Conservation (phyloP, 106 monocot genomes). For the Allium fistulosum region DNA sequence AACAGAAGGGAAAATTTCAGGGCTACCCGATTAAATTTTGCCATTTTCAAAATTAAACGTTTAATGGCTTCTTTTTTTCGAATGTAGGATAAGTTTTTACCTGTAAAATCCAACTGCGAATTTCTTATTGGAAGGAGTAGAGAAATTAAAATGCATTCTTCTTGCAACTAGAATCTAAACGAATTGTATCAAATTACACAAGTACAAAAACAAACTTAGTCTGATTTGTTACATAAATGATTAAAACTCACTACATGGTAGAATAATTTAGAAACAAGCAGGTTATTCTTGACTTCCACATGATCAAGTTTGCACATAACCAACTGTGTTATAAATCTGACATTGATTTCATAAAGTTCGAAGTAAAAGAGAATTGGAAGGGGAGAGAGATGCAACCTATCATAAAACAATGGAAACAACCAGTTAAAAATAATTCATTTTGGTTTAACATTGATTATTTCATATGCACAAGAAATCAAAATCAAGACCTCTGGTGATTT, state of each 20-base stretch:
- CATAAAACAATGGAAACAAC: not conserved
- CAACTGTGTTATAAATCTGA: no score
- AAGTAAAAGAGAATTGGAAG: no score
- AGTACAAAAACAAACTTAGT: not conserved
- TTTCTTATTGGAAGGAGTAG: conserved; percentile 8
- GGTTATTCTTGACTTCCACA: conserved; percentile 12
- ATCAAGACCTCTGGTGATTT: no score
- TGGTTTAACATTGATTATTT: no score
- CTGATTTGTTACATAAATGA: not conserved
- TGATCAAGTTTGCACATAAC: conserved; percentile 9
- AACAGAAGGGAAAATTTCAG: conserved; percentile 8
- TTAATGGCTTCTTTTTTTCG: not conserved
- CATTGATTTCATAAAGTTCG: no score
- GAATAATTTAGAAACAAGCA: conserved; percentile 13
- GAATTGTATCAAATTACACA: not conserved
- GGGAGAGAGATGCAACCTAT: conserved; percentile 53
- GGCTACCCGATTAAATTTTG: not conserved
- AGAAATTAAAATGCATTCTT: conserved; percentile 11
- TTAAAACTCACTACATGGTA: conserved; percentile 8
- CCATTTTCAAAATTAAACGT: not conserved
- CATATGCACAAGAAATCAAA: no score
- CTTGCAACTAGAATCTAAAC: conserved; percentile 14
- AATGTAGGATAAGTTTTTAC: no score
- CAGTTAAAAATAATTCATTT: no score
- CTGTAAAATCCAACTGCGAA: no score